Conservation (phyloP, 1,139 yeast genomes). For the Candida buenavistaensis region DNA sequence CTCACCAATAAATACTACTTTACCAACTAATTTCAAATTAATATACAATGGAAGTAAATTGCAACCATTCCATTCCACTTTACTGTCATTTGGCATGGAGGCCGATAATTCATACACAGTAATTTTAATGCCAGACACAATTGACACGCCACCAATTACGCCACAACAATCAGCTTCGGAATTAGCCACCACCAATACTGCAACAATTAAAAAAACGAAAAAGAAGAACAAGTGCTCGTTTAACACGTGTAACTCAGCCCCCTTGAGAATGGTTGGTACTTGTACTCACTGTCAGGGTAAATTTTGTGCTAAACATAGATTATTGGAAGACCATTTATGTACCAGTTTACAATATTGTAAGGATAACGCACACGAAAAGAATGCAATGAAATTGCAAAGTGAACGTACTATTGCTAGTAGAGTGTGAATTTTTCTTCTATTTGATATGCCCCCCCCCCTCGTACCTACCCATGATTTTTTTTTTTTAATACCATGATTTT, state of each 20-base stretch:
- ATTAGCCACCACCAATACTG: slow-evolving; percentile 15
- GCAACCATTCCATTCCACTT: slow-evolving; percentile 29
- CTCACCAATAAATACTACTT: slow-evolving; percentile 31
- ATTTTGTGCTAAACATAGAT: slow-evolving; percentile 84
- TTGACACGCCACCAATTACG: slow-evolving; percentile 24
- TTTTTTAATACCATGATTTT: neutral
- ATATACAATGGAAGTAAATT: slow-evolving; percentile 54
- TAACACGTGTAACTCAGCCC: slow-evolving; percentile 60
- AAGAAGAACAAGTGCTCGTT: slow-evolving; percentile 67
- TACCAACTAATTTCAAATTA: slow-evolving; percentile 47
- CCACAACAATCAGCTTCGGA: slow-evolving; percentile 12
- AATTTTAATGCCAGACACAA: slow-evolving; percentile 45
- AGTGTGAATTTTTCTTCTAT: slow-evolving; percentile 22
- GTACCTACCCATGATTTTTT: too few species aligned
- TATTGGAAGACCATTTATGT: slow-evolving; percentile 83
- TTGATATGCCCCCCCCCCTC: too few species aligned
- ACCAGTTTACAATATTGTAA: slow-evolving; percentile 77
- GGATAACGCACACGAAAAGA: slow-evolving; percentile 65
- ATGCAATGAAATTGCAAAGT: slow-evolving; percentile 40
- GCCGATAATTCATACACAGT: slow-evolving; percentile 31
- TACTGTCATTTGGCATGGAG: slow-evolving; percentile 24
- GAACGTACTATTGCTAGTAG: slow-evolving; percentile 39
- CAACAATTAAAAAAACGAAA: slow-evolving; percentile 37
- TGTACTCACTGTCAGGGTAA: slow-evolving; percentile 85
- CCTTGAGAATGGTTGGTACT: slow-evolving; percentile 84